phyloP scores from a whole-genome alignment of 2,329 filamentous ascomycete species.

The Monosporascus sp. region DNA sequence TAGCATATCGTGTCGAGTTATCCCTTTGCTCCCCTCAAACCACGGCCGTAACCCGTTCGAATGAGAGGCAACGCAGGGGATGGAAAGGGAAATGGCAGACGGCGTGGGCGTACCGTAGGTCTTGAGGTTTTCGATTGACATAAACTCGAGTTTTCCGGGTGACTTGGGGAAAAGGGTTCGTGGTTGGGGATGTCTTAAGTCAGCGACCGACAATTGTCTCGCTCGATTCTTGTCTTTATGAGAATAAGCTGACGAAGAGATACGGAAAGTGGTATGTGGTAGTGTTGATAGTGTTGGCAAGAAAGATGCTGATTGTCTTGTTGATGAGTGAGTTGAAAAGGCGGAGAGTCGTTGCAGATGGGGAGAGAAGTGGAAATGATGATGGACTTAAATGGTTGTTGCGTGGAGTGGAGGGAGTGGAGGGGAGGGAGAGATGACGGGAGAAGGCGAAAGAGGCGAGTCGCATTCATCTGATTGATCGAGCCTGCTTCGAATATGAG shows the following conservation, averaged over 20 bases:
- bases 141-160: slow-evolving; percentile 76
- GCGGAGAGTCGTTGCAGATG: slow-evolving; percentile 3
- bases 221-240: slow-evolving; percentile 49
- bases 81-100: slow-evolving; percentile 31
- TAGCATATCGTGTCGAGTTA: too few relatives aligned
- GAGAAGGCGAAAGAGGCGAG: not conserved
- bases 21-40: too few relatives aligned
- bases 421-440: not conserved
- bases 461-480: too few relatives aligned
- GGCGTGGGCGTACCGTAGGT: slow-evolving; percentile 63
- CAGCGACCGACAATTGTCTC: slow-evolving; percentile 47
- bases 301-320: not conserved
- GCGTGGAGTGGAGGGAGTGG: slow-evolving; percentile 2
- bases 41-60: too few relatives aligned
- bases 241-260: slow-evolving; percentile 6
- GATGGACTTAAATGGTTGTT: slow-evolving; percentile 12
- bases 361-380: not conserved
- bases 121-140: slow-evolving; percentile 99
- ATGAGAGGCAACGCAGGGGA: not conserved
- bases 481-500: not conserved
- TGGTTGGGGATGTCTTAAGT: slow-evolving; percentile 29
- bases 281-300: not conserved
- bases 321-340: slow-evolving; percentile 5
- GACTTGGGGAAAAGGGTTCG: slow-evolving; percentile 49
- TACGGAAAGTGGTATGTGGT: slow-evolving; percentile 7